These are phyloP conservation scores for Erysimum cheiri DNA, from an alignment of 441 rosid genomes.

Conservation along the genomic window DNA sequence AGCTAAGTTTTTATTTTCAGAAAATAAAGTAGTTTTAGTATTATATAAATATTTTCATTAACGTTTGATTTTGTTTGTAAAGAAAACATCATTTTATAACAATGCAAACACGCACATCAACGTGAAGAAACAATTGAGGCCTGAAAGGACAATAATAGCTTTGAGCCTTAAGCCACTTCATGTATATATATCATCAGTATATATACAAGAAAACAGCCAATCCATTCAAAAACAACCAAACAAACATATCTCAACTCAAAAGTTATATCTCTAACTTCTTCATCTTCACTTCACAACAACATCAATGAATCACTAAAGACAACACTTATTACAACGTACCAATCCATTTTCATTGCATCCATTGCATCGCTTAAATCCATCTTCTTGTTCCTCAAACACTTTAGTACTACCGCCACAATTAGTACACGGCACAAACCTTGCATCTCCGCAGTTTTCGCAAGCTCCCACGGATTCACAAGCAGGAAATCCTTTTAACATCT, in stretches of 20 bases:
- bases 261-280: conserved; percentile 12
- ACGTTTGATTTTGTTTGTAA: background rate
- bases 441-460: conserved; percentile 83
- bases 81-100: background rate
- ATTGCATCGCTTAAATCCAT: conserved; percentile 61
- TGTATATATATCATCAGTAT: background rate
- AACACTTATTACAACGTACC: conserved; percentile 78
- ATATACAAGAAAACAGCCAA: conserved; percentile 32
- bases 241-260: conserved; percentile 33
- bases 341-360: conserved; percentile 88
- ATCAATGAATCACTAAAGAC: conserved; percentile 38
- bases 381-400: conserved; percentile 63
- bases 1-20: background rate
- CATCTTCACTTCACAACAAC: conserved; percentile 30
- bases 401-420: conserved; percentile 83
- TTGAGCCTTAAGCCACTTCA: conserved; percentile 8
- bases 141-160: background rate
- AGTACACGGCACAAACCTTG: conserved; percentile 77
- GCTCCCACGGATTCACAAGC: conserved; percentile 48
- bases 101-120: background rate
- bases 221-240: conserved; percentile 3
- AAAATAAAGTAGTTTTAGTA: too few relatives aligned
- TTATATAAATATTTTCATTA: background rate
- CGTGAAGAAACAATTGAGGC: conserved; percentile 10
- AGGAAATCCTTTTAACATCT: conserved; percentile 67